Conservation (phyloP, 495 filamentous ascomycete genomes). For the Neurospora sp. region DNA sequence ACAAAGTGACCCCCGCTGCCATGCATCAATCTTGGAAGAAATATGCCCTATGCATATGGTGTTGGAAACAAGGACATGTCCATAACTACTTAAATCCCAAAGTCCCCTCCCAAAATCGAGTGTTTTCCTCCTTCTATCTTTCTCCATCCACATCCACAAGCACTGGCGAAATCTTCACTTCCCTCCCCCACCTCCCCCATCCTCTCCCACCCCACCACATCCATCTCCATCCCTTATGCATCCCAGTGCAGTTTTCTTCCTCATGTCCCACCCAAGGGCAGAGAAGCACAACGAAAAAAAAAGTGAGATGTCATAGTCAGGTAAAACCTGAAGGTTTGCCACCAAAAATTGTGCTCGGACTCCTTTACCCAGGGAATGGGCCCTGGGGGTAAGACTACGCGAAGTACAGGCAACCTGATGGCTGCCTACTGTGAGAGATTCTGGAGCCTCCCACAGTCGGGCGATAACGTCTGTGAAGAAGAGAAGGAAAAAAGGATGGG, state of each 20-base stretch:
- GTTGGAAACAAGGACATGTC: background rate
- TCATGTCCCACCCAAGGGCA: background rate
- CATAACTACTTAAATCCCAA: background rate
- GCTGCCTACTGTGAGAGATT: background rate
- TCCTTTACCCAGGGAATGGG: background rate
- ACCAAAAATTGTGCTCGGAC: background rate
- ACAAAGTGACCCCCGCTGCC: background rate
- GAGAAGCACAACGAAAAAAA: background rate
- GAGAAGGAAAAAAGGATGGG: background rate
- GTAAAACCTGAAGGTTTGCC: background rate
- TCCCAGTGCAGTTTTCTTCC: background rate
- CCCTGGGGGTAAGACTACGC: background rate
- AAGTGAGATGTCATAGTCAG: background rate
- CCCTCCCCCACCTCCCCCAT: background rate
- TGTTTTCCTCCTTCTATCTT: background rate
- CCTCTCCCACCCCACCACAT: background rate
- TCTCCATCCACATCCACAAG: background rate
- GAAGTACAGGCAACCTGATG: background rate
- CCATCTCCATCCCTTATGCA: background rate
- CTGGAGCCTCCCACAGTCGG: background rate
- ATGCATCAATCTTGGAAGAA: background rate
- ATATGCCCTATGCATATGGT: background rate
- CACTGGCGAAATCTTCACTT: background rate
- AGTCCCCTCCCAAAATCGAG: background rate
- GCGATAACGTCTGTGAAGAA: background rate